Base-by-base conservation (phyloP, 108 stramenopile genomes). In the Pseudonitzschia multiseries region DNA sequence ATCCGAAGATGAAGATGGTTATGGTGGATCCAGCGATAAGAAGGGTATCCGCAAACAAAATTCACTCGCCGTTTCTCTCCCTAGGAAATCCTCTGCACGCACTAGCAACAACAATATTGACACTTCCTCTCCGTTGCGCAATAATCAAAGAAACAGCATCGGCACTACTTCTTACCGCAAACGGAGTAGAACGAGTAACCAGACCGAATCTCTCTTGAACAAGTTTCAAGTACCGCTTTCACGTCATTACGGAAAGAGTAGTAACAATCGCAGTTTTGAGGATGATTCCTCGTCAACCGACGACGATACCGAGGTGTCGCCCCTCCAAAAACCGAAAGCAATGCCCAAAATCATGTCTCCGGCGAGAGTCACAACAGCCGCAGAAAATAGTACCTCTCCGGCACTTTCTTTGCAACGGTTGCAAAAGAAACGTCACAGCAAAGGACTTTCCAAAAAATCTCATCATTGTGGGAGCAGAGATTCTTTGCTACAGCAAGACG, bases 121-220 rank as follows among this genome's bases (percentile, higher is more conserved):
- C 12, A 33, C 15, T 59, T 65, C 36, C 26, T 65, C 64, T 48
- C 13, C 42, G 6, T 42, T 42, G 42, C 42, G 10, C 10, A 42
- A 42, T 42, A 42, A 42, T 6, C 42, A 42, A 57, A 57, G 8
- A 10, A 42, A 10, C 42, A 10, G 8, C 10, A 42, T 10, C 10
- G 10, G 10, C 42, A 42, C 4, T 48, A 48, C 46, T 14, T 1
- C 14, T 48, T 18, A 5, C 46, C 1, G 13, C 12, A 48, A 2
- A 48, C 14, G 1, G 46, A 48, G 54, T 22, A 56, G 54, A 56
- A 26, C 4, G 26, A 24, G 22, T 22, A 56, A 22, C 22, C 24
- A 62, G 17, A 62, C 33, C 27, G 61, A 62, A 62, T 62, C 61
- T 17, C 61, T 62, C 4, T 33, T 62, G 32, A 62, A 33, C 36